A percentile compares a stretch with the other conserved stretches of the same genome.
Evolutionary conservation across 371 early-diverging fungal genomes (phyloP).

Genomic region (Mortierella sp.): DNA sequence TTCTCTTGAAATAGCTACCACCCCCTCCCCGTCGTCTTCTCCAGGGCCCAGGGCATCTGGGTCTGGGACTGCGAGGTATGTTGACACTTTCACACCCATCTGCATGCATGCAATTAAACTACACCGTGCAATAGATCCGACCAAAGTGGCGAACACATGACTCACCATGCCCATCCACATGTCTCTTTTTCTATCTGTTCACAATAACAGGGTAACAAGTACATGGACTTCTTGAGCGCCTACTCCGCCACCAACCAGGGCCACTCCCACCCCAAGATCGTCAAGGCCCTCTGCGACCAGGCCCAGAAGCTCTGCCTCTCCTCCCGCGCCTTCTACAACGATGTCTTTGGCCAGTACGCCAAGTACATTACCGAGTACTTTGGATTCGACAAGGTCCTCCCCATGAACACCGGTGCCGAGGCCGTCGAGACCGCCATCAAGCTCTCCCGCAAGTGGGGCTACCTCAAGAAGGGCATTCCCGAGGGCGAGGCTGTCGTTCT

Average conservation of each 20-base stretch:
- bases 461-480: conserved; percentile 91
- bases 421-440: conserved; percentile 99
- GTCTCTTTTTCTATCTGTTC: not conserved
- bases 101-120: not conserved
- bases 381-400: conserved; percentile 97
- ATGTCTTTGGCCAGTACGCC: conserved; percentile 90
- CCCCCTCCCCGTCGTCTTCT: conserved; percentile 95
- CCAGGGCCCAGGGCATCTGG: conserved; percentile 89
- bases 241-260: conserved; percentile 99
- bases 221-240: conserved; percentile 97
- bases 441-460: conserved; percentile 98
- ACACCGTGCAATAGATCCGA: not conserved
- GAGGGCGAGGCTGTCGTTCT: conserved; percentile 89
- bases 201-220: conserved; percentile 76
- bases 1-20: conserved; percentile 86
- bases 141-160: not conserved
- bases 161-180: not conserved
- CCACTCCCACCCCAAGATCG: conserved; percentile 97
- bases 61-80: conserved; percentile 95
- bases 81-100: not conserved
- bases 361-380: conserved; percentile 94
- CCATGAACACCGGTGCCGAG: conserved; percentile 99
- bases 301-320: conserved; percentile 86
- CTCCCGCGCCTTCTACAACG: conserved; percentile 97
- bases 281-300: conserved; percentile 92